Base-by-base conservation (phyloP, 1,284 basidiomycete genomes). In the Ustilago loliicola region DNA sequence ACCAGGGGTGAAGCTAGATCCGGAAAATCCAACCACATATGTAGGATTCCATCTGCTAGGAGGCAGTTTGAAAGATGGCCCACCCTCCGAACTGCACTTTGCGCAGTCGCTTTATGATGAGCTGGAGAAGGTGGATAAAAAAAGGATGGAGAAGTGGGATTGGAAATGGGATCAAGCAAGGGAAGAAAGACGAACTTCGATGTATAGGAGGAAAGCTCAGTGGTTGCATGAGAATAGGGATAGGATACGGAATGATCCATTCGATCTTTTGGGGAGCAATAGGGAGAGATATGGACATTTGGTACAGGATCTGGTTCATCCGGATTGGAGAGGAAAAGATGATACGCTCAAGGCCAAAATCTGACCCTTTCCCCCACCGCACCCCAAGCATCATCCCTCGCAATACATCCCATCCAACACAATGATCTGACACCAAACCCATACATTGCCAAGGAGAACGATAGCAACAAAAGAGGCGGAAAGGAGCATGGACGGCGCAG, bases 181-280 rank as follows among this genome's bases (percentile, higher is more conserved):
- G 6, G 75, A 80, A 29, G 32, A 60, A 9, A 69, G 53, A 27
- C 64, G 73, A 27, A 45, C 54, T 5, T 15, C 19, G 1, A 80
- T 81, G 80, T 80, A 79, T 47, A 61, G 21, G 3, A 42, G 57
- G 27, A 80, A 81, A 61, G 55, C 53, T 23, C 0, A 52, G 34
- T 72, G 72, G 73, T 48, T 80, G 36, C 21, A 60, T 3, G 50
- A 70, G 21, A 72, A 77, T 32, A 47, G 38, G 9, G 48, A 66
- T 1, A 36, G 72, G 10, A 79, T 79, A 34, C 13, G 59, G 4
- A 52, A 65, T 36, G 77, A 79, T 53, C 77, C 77, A 8, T 79
- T 79, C 45, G 77, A 79, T 32, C 42, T 79, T 25, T 23, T 75
- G n/a, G 77, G 77, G 0, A 40, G 23, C 34, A 78, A 74, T 51